Base-by-base conservation (phyloP, 2,329 filamentous ascomycete genomes). In the Aspergillus ochraceus region DNA sequence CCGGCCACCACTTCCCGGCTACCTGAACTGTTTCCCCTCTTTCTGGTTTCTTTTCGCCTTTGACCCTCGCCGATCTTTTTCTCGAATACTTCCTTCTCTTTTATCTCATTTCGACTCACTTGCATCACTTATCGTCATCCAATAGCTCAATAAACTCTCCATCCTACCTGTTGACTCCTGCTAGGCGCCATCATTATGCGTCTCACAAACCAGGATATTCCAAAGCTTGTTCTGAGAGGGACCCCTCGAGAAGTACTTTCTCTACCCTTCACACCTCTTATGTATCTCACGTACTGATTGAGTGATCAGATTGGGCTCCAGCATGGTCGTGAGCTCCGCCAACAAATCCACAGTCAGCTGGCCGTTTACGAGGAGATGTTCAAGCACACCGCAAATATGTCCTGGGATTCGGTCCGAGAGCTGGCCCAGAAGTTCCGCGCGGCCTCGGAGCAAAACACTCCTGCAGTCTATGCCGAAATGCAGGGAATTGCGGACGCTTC, bases 401-500 rank as follows among this genome's bases (percentile, higher is more conserved):
- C 74, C 49, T 84, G 82, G 82, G 62, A 69, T 0, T 64, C 78
- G 42, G 82, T 84, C 14, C 77, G 75, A 9, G 61, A 74, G 2
- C 71, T 80, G 19, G 83, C 84, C 0, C 69, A 76, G 19, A 72
- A 74, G 30, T 86, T 86, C 65, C 75, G 81, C 53, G 68, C 73
- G 6, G 72, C 78, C 0, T 76, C 85, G 1, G 69, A 75, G 45
- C 63, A 68, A 8, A 58, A 75, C n/a, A 69, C 73, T 1, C 73
- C 77, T 0, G 66, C 74, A 19, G 68, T 80, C 19, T 66, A 79
- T 4, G 68, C 71, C n/a, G 82, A 84, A 62, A 80, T 82, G 64
- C 68, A 72, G 57, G 87, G 82, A 2, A 77, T 87, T 50, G 84
- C 85, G 1, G 77, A 83, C 29, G 85, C 84, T 6, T 77, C 83